A percentile compares a stretch with the other conserved stretches of the same genome.
phyloP scores from a whole-genome alignment of 202 grass and related monocot genomes.

The Alloteropsis angusta region DNA sequence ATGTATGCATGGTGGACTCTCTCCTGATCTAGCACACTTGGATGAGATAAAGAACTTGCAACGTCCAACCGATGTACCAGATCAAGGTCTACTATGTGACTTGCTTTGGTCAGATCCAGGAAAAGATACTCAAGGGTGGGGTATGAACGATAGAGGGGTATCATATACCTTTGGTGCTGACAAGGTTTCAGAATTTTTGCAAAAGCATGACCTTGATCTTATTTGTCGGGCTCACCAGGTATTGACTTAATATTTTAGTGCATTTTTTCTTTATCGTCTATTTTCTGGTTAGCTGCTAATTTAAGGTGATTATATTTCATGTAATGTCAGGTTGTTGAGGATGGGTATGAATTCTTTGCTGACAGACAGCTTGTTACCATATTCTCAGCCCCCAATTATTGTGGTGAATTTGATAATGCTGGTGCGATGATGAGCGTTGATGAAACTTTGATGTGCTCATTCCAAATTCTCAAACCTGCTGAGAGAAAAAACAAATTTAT shows the following conservation, averaged over 20 bases:
- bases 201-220: constrained; percentile 77
- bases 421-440: constrained; percentile 97
- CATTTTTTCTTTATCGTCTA: background rate
- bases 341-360: constrained; percentile 96
- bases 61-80: constrained; percentile 69
- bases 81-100: constrained; percentile 74
- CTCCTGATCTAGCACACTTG: constrained; percentile 61
- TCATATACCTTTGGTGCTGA: constrained; percentile 85
- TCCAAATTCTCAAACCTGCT: constrained; percentile 94
- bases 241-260: background rate
- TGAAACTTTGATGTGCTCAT: constrained; percentile 91
- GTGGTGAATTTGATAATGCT: constrained; percentile 91
- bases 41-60: constrained; percentile 65
- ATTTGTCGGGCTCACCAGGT: constrained; percentile 91
- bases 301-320: constrained; percentile 19
- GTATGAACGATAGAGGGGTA: constrained; percentile 87
- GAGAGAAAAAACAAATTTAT: constrained; percentile 76
- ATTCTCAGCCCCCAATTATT: constrained; percentile 95
- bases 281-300: background rate
- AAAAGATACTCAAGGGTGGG: constrained; percentile 78
- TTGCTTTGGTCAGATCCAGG: constrained; percentile 93
- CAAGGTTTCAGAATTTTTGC: constrained; percentile 71
- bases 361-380: constrained; percentile 85
- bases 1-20: constrained; percentile 93
- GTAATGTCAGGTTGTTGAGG: constrained; percentile 78